Percentiles rank a stretch among this genome's conserved stretches.
These are phyloP conservation scores for Eremothecium coryli DNA, from an alignment of 1,139 yeast genomes.

Conservation along the genomic window DNA sequence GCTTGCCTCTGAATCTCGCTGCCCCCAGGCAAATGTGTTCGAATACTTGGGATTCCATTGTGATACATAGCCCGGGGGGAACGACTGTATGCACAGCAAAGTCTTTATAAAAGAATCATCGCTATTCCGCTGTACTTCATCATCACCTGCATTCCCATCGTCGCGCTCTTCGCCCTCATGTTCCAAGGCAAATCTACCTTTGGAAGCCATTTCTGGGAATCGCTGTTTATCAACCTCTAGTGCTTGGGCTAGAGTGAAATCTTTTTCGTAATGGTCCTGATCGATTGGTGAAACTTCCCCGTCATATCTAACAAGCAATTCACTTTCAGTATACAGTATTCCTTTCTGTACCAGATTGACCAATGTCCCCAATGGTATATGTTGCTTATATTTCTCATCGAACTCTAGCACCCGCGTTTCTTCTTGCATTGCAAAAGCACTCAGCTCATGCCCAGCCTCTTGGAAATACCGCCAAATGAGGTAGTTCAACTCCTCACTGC, in stretches of 20 bases:
- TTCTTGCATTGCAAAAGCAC: conserved; percentile 76
- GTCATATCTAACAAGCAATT: conserved; percentile 35
- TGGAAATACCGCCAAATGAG: conserved; percentile 89
- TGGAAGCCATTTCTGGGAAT: conserved; percentile 27
- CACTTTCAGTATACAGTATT: conserved; percentile 55
- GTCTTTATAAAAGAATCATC: conserved; percentile 28
- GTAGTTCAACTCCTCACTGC: conserved; percentile 81
- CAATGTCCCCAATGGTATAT: conserved; percentile 62
- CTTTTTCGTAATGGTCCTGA: conserved; percentile 20
- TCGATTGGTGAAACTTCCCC: conserved; percentile 28
- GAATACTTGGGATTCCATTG: conserved; percentile 36
- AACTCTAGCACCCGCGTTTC: conserved; percentile 55
- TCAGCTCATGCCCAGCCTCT: conserved; percentile 70
- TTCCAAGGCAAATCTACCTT: conserved; percentile 28
- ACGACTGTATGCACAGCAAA: conserved; percentile 26
- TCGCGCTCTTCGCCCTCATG: conserved; percentile 10
- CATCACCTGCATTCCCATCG: conserved; percentile 5
- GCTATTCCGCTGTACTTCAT: conserved; percentile 12
- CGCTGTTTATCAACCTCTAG: conserved; percentile 28
- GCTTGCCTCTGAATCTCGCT: conserved; percentile 33
- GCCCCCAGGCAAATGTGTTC: conserved; percentile 35
- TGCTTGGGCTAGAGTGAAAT: conserved; percentile 36
- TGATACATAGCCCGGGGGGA: conserved; percentile 32
- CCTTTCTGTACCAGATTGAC: conserved; percentile 83
- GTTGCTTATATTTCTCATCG: conserved; percentile 42